Evolutionary conservation across 1,284 basidiomycete species (phyloP).

Genomic region (Rhodotorula sp.): DNA sequence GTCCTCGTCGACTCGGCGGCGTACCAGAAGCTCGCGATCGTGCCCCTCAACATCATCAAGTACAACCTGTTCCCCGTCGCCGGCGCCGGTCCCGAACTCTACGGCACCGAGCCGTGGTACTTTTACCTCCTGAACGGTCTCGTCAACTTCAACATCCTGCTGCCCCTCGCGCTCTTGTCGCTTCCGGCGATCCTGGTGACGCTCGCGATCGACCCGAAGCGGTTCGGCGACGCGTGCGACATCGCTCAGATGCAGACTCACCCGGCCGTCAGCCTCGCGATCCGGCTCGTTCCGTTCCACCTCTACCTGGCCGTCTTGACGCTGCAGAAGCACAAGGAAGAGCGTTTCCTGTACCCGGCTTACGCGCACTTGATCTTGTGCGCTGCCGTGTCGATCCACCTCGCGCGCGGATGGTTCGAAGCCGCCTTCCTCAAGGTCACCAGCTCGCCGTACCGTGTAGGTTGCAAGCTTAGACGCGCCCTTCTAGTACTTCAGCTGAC

Average conservation of each 20-base stretch:
- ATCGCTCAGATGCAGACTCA: slow-evolving; percentile 36
- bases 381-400: slow-evolving; percentile 79
- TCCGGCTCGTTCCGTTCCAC: slow-evolving; percentile 82
- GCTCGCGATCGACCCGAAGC: slow-evolving; percentile 69
- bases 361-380: slow-evolving; percentile 93
- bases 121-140: slow-evolving; percentile 84
- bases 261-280: slow-evolving; percentile 57
- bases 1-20: slow-evolving; percentile 78
- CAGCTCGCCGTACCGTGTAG: slow-evolving; percentile 76
- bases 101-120: slow-evolving; percentile 82
- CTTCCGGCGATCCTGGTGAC: slow-evolving; percentile 79
- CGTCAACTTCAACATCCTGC: slow-evolving; percentile 88
- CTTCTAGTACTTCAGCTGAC: too few species aligned
- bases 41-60: slow-evolving; percentile 87
- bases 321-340: slow-evolving; percentile 90
- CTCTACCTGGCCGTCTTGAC: slow-evolving; percentile 80
- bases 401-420: slow-evolving; percentile 83
- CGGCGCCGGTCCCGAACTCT: slow-evolving; percentile 79
- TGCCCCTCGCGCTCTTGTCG: slow-evolving; percentile 74
- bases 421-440: slow-evolving; percentile 69
- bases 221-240: slow-evolving; percentile 60
- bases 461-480: slow-evolving; percentile 39
- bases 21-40: slow-evolving; percentile 75
- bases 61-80: slow-evolving; percentile 79
- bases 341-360: slow-evolving; percentile 94